Conservation (phyloP, 352 stramenopile genomes). For the Phytophthora capsici region DNA sequence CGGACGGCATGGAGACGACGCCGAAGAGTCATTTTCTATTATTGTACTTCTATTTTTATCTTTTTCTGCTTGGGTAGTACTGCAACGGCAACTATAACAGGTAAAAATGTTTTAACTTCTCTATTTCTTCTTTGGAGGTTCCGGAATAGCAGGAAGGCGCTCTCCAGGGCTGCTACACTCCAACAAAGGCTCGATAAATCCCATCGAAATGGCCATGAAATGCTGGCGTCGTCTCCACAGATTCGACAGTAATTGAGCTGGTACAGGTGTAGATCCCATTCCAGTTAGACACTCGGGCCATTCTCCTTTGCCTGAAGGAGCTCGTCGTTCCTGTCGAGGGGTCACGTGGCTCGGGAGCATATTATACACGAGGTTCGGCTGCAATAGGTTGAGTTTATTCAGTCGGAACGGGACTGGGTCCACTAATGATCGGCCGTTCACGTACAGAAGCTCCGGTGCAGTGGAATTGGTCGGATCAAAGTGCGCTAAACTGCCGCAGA, state of each 20-base stretch:
- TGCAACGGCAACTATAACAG: slow-evolving; percentile 1
- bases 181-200: slow-evolving; percentile 44
- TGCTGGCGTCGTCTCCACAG: slow-evolving; percentile 50
- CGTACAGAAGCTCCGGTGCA: slow-evolving; percentile 42
- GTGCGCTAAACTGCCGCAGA: slow-evolving; percentile 75
- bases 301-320: slow-evolving; percentile 38
- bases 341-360: slow-evolving; percentile 54
- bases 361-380: slow-evolving; percentile 54
- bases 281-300: slow-evolving; percentile 60
- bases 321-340: slow-evolving; percentile 38
- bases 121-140: slow-evolving; percentile 7
- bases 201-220: slow-evolving; percentile 59
- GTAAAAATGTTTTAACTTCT: not conserved
- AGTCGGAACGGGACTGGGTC: slow-evolving; percentile 48
- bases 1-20: not conserved
- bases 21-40: slow-evolving; percentile 4
- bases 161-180: slow-evolving; percentile 30
- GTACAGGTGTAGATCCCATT: slow-evolving; percentile 46
- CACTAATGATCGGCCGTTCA: slow-evolving; percentile 51
- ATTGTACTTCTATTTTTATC: not conserved
- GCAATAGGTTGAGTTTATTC: slow-evolving; percentile 34
- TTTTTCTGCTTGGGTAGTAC: slow-evolving; percentile 6
- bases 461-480: slow-evolving; percentile 47
- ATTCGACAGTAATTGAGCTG: slow-evolving; percentile 37
- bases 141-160: slow-evolving; percentile 22